Base-by-base conservation (phyloP, 2,329 filamentous ascomycete species). In the Phoma sp. region DNA sequence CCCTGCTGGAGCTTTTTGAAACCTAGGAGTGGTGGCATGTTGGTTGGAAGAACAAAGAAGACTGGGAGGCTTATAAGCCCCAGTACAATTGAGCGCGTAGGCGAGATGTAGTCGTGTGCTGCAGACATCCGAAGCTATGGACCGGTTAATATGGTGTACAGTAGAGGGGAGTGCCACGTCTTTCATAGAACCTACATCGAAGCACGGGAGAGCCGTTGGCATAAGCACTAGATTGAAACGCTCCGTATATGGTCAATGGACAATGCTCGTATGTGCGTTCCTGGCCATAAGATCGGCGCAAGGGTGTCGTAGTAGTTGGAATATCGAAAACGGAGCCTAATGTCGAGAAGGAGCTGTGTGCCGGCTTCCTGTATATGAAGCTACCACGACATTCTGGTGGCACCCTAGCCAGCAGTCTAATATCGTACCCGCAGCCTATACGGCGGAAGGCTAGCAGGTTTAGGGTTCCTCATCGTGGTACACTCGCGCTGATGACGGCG, bases 131-230 rank as follows among this genome's bases (percentile, higher is more conserved):
- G 50, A 46, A 55, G 60, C 66, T 72, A 55, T 56, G 55, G 58
- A 58, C 61, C 64, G 66, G 68, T 74, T 63, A 73, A 61, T 68
- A 43, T 33, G 52, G 40, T 13, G 14, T 38, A 27, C 42, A 29
- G 27, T 29, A 55, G 47, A 14, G 59, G 58, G 61, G 62, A 58
- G 59, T 45, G 27, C 42, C 46, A 40, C 55, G 53, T 59, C 59
- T 72, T 74, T 69, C 67, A 73, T 67, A 70, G 55, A 64, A 71
- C 70, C 63, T 55, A 71, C 70, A 67, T 65, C 40, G 59, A 67
- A 68, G 55, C 58, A 59, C 59, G 65, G 61, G 60, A 67, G 59
- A 63, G 60, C 62, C 59, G 64, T 69, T 70, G 53, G 63, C 61
- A 69, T 72, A 71, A 73, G 71, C 70, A 66, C 70, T 72, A 72